phyloP scores from a whole-genome alignment of 164 flowering plant genomes.

The Saururus chinensis region DNA sequence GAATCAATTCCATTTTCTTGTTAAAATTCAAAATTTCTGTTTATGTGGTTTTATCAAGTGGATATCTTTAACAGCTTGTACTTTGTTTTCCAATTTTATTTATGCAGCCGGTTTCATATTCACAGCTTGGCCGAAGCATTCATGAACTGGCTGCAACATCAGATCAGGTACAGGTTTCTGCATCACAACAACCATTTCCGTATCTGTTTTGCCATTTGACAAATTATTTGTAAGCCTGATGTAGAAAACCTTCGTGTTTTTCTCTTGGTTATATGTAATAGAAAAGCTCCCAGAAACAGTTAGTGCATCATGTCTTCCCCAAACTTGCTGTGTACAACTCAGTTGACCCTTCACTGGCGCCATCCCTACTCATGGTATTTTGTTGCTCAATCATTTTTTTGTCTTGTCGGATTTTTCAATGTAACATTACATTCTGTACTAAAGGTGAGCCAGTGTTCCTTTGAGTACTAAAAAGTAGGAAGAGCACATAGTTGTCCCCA shows the following conservation, averaged over 20 bases:
- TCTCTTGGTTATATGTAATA: constrained; percentile 15
- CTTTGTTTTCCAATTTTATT: neutral
- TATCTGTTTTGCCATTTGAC: neutral
- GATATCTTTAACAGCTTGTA: neutral
- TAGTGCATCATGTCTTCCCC: constrained; percentile 89
- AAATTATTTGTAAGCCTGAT: neutral
- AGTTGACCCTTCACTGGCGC: constrained; percentile 96
- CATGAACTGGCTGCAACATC: constrained; percentile 94
- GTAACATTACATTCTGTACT: neutral
- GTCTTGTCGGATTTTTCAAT: neutral
- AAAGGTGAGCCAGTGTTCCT: no score
- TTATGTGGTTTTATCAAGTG: neutral
- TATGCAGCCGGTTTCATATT: constrained; percentile 84
- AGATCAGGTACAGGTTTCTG: constrained; percentile 52
- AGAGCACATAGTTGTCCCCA: no score
- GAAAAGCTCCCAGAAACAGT: constrained; percentile 92
- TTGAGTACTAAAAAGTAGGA: no score
- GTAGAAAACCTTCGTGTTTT: no score
- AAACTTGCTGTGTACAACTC: constrained; percentile 98
- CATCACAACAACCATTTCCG: neutral
- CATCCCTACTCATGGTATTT: constrained; percentile 93
- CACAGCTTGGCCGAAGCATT: constrained; percentile 93
- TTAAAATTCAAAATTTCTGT: neutral
- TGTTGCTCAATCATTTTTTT: neutral
- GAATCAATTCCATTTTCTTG: neutral